Evolutionary conservation across 75 land plant species (phyloP).

Genomic region (Isoetes taiwanensis): DNA sequence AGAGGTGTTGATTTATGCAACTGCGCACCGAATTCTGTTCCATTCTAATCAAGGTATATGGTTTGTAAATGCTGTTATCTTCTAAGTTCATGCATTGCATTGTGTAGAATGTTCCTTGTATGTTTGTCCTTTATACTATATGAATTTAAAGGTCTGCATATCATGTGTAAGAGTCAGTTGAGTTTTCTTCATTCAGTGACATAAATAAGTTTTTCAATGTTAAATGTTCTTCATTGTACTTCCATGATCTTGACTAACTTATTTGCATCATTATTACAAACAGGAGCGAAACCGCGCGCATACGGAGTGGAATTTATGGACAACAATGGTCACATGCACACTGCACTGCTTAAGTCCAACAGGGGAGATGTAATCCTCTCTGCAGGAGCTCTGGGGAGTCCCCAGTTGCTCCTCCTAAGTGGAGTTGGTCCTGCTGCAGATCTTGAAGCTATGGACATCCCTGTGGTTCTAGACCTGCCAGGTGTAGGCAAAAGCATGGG

Average conservation of each 20-base stretch:
- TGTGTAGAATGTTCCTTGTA: background rate
- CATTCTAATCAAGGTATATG: too few species aligned
- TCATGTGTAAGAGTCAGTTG: too few species aligned
- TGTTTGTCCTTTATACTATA: background rate
- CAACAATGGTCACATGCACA: slow-evolving; percentile 1
- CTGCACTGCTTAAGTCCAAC: background rate
- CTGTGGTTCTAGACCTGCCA: slow-evolving; percentile 24
- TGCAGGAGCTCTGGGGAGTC: background rate
- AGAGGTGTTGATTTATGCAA: slow-evolving; percentile 14
- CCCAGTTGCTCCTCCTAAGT: slow-evolving; percentile 27
- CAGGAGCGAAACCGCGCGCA: slow-evolving; percentile 7
- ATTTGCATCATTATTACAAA: too few species aligned
- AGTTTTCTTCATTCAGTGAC: too few species aligned
- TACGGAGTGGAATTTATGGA: slow-evolving; percentile 5
- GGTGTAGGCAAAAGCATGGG: slow-evolving; percentile 67
- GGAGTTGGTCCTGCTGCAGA: slow-evolving; percentile 59
- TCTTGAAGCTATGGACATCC: slow-evolving; percentile 33
- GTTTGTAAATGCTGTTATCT: too few species aligned
- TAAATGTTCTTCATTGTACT: too few species aligned
- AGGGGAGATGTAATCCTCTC: background rate
- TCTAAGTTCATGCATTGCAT: background rate
- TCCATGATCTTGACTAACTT: too few species aligned
- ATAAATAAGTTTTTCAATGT: too few species aligned
- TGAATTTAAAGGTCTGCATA: background rate
- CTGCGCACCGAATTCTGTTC: slow-evolving; percentile 7